Evolutionary conservation across 1,284 basidiomycete genomes (phyloP).

Genomic region (Leccinum angustisporum): DNA sequence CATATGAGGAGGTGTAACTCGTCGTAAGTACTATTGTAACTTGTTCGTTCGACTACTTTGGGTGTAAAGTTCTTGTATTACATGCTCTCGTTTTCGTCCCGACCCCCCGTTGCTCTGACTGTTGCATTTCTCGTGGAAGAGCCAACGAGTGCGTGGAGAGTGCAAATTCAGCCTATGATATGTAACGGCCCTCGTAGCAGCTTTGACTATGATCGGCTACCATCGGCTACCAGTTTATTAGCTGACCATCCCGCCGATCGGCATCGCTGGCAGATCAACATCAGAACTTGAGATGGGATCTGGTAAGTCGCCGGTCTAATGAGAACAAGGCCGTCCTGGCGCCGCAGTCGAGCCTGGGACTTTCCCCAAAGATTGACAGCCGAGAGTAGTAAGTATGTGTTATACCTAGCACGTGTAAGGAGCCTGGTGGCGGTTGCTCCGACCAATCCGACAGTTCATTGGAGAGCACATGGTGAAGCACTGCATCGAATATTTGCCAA

Average conservation of each 20-base stretch:
- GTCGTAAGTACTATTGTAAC: too few species aligned
- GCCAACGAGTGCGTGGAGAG: too few species aligned
- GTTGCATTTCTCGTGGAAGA: too few species aligned
- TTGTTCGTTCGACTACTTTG: too few species aligned
- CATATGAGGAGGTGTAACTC: too few species aligned
- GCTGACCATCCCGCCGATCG: background rate
- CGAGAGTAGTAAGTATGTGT: background rate
- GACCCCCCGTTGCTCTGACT: too few species aligned
- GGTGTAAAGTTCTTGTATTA: background rate
- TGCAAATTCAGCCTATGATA: too few species aligned
- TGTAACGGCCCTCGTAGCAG: too few species aligned
- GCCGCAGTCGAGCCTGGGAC: background rate
- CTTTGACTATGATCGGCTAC: background rate
- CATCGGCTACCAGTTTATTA: background rate
- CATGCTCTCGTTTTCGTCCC: background rate
- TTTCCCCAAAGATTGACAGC: background rate
- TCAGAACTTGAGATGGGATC: background rate
- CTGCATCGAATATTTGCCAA: background rate
- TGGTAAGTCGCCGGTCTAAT: background rate
- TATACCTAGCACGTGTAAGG: background rate
- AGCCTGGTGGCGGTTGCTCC: background rate
- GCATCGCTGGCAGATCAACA: background rate
- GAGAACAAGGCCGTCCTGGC: background rate
- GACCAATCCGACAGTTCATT: background rate
- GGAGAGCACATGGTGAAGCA: background rate